Conservation (phyloP, 1,139 yeast genomes). For the Debaryomycetaceae sp. region DNA sequence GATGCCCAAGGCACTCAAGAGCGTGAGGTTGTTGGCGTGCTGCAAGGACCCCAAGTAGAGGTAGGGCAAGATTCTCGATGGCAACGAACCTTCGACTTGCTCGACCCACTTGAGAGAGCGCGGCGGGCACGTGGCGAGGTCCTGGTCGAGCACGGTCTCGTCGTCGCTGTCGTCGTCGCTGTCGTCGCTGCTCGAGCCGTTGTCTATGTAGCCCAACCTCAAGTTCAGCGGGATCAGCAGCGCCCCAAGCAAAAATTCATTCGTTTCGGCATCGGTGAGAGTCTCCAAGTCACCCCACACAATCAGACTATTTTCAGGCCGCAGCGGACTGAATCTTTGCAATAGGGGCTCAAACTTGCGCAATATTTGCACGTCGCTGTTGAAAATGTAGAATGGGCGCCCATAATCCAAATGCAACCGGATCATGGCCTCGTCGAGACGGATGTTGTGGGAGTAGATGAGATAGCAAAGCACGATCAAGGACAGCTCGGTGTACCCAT, state of each 20-base stretch:
- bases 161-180: conserved; percentile 2
- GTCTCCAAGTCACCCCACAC: conserved; percentile 26
- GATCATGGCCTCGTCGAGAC: conserved; percentile 50
- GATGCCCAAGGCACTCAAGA: conserved; percentile 65
- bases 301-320: conserved; percentile 7
- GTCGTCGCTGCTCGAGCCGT: conserved; percentile 12
- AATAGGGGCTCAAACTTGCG: conserved; percentile 61
- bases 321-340: conserved; percentile 48
- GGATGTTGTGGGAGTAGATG: conserved; percentile 59
- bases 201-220: conserved; percentile 24
- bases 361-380: conserved; percentile 65
- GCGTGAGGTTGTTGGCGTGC: conserved; percentile 72
- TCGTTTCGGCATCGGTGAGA: conserved; percentile 28
- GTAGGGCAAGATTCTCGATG: conserved; percentile 75
- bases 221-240: conserved; percentile 12
- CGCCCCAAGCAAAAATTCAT: conserved; percentile 27
- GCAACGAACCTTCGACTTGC: conserved; percentile 58
- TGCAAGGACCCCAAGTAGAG: conserved; percentile 78
- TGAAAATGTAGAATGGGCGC: conserved; percentile 81
- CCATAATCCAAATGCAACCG: conserved; percentile 58
- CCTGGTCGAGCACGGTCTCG: not conserved
- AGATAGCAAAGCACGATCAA: conserved; percentile 65
- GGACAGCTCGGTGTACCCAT: conserved; percentile 91
- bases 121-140: not conserved
- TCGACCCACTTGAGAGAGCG: conserved; percentile 29